A percentile compares a stretch with the other conserved stretches of the same genome.
These are phyloP conservation scores for Alternaria sp. DNA, from an alignment of 2,329 filamentous ascomycete species.

Conservation along the genomic window DNA sequence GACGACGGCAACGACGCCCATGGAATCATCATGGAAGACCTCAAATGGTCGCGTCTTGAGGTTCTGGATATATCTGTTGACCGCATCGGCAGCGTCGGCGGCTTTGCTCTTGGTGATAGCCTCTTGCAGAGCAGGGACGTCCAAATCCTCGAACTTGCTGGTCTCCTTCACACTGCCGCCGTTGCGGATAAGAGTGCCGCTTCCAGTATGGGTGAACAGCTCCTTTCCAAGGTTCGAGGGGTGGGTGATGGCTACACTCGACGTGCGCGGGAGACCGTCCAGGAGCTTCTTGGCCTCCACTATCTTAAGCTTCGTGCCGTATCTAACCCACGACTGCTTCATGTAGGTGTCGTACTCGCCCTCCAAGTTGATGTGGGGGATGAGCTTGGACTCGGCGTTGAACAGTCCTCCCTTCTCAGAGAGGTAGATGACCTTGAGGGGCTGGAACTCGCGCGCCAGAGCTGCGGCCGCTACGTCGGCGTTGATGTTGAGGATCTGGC, in stretches of 20 bases:
- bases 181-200: constrained; percentile 88
- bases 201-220: constrained; percentile 93
- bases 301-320: constrained; percentile 95
- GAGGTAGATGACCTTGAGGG: constrained; percentile 97
- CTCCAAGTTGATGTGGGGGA: constrained; percentile 95
- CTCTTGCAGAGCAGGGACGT: constrained; percentile 78
- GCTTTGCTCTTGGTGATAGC: constrained; percentile 82
- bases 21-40: constrained; percentile 91
- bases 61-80: constrained; percentile 84
- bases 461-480: constrained; percentile 96
- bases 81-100: constrained; percentile 79
- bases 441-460: constrained; percentile 85
- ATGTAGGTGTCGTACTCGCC: constrained; percentile 94
- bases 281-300: constrained; percentile 95
- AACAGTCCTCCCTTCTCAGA: constrained; percentile 97
- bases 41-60: constrained; percentile 81
- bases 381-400: constrained; percentile 94
- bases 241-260: constrained; percentile 96
- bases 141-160: constrained; percentile 74
- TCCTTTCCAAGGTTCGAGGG: constrained; percentile 96
- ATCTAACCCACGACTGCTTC: constrained; percentile 92
- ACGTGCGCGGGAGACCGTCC: constrained; percentile 85
- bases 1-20: constrained; percentile 91
- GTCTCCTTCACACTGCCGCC: constrained; percentile 87
- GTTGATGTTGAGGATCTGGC: constrained; percentile 95